phyloP scores from a whole-genome alignment of 73 alveolate species.

The Symbiodinium natans region DNA sequence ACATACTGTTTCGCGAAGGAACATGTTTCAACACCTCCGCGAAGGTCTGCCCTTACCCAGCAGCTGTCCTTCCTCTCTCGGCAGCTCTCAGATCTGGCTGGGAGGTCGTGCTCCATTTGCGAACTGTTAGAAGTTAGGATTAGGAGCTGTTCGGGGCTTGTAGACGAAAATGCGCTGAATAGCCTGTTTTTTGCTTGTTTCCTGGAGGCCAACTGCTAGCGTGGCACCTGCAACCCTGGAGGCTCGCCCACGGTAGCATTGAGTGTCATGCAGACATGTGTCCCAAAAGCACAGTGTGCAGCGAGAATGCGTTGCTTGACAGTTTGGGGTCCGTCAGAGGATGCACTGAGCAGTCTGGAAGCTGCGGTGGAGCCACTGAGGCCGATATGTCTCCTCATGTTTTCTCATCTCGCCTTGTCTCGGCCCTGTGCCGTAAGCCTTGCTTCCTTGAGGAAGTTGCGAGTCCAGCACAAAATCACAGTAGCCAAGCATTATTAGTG shows the following conservation, averaged over 20 bases:
- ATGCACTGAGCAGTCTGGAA: slow-evolving; percentile 57
- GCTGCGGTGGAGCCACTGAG: slow-evolving; percentile 50
- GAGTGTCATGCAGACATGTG: background rate
- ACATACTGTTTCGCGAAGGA: background rate
- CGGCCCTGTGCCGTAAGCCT: no score
- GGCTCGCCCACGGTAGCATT: no score
- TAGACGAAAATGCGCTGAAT: no score
- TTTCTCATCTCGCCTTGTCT: no score
- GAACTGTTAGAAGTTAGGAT: background rate
- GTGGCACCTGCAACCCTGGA: slow-evolving; percentile 43
- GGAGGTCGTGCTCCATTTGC: background rate
- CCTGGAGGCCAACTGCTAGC: slow-evolving; percentile 48
- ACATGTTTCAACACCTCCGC: no score
- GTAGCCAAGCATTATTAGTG: background rate
- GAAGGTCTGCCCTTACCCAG: slow-evolving; percentile 55
- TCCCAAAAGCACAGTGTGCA: background rate
- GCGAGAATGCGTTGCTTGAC: background rate
- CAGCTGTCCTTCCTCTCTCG: slow-evolving; percentile 70
- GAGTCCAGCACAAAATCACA: slow-evolving; percentile 51
- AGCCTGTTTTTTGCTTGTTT: no score
- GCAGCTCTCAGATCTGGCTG: slow-evolving; percentile 70
- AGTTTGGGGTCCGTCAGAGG: background rate
- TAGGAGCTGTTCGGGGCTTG: background rate
- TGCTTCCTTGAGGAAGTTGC: slow-evolving; percentile 25
- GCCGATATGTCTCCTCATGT: background rate